phyloP scores from a whole-genome alignment of 306 rosid species.

The Rosa lucieae region DNA sequence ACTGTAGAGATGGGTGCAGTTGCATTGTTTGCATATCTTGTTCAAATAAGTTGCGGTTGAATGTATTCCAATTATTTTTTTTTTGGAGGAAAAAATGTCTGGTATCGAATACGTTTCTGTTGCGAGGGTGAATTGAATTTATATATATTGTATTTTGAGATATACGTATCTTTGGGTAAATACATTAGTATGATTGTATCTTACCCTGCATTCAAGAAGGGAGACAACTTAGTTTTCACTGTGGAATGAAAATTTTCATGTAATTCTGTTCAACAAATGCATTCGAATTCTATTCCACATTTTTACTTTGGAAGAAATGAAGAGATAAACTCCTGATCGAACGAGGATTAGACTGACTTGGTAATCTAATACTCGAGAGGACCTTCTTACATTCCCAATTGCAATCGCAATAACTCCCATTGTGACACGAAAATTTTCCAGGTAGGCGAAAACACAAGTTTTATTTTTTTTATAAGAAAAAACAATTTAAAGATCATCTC shows the following conservation, averaged over 20 bases:
- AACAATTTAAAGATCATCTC: no score
- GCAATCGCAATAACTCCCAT: background rate
- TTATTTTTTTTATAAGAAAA: no score
- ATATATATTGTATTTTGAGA: slow-evolving; percentile 4
- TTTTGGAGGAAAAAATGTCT: slow-evolving; percentile 6
- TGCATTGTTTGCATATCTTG: slow-evolving; percentile 32
- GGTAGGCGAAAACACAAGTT: no score
- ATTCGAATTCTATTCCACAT: no score
- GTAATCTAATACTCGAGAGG: background rate
- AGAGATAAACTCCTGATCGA: no score
- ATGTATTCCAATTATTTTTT: background rate
- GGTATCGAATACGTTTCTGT: slow-evolving; percentile 1
- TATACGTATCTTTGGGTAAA: background rate
- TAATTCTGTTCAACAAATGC: background rate
- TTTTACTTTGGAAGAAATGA: no score
- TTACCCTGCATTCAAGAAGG: background rate
- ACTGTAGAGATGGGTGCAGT: slow-evolving; percentile 31
- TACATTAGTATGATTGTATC: background rate
- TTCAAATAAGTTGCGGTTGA: slow-evolving; percentile 26
- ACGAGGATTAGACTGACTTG: no score
- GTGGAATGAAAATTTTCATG: background rate
- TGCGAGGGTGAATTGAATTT: slow-evolving; percentile 18
- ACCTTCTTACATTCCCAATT: background rate
- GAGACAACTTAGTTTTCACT: no score
- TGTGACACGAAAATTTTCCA: background rate